phyloP scores from a whole-genome alignment of 75 land plant genomes.

The Picea sitchensis region DNA sequence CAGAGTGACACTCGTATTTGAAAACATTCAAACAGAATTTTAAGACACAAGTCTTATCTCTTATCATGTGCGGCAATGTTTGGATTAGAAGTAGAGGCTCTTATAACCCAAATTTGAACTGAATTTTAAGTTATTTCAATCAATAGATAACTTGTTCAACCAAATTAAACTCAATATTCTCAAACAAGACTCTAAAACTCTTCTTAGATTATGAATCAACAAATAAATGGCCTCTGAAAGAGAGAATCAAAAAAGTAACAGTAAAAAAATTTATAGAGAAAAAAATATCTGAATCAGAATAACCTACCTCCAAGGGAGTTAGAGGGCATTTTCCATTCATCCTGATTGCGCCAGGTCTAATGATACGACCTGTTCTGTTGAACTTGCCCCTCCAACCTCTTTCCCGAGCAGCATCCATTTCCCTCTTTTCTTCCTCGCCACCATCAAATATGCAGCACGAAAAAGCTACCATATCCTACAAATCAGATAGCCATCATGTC shows the following conservation, averaged over 20 bases:
- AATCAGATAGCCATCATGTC: neutral
- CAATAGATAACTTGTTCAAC: neutral
- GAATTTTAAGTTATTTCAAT: neutral
- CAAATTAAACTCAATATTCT: neutral
- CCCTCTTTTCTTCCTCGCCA: constrained; percentile 60
- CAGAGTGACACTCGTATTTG: neutral
- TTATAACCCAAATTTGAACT: constrained; percentile 3
- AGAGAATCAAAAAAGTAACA: neutral
- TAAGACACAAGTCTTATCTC: neutral
- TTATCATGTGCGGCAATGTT: neutral
- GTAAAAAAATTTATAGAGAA: neutral
- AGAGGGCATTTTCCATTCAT: constrained; percentile 93
- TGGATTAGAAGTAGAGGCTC: neutral
- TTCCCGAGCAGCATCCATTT: constrained; percentile 85
- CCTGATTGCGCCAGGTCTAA: constrained; percentile 75
- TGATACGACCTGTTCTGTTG: constrained; percentile 83
- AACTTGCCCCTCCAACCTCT: constrained; percentile 97
- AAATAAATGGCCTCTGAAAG: neutral
- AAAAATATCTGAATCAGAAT: neutral
- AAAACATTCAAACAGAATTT: neutral
- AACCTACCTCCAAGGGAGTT: constrained; percentile 89
- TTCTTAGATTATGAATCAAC: neutral
- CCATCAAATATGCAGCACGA: constrained; percentile 98
- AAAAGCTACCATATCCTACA: constrained; percentile 85
- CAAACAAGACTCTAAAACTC: neutral